phyloP scores from a whole-genome alignment of 164 flowering plant genomes.

The Paratinospora sagittata region DNA sequence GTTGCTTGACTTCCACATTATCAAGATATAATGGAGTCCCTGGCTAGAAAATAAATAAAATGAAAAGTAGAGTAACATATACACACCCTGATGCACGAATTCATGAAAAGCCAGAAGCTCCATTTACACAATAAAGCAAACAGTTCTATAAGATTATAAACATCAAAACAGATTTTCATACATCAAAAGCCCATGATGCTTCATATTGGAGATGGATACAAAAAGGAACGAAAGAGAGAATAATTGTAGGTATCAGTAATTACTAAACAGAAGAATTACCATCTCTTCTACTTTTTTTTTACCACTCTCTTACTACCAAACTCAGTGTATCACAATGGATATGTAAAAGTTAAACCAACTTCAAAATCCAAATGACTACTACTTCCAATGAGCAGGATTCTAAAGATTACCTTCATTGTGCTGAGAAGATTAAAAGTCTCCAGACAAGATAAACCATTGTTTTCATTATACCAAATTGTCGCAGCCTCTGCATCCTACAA shows the following conservation, averaged over 20 bases:
- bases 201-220: neutral
- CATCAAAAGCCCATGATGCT: neutral
- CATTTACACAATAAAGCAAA: neutral
- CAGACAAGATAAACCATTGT: constrained; percentile 31
- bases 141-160: neutral
- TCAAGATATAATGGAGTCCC: constrained; percentile 48
- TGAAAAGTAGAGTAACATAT: neutral
- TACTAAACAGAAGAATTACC: no score
- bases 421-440: constrained; percentile 40
- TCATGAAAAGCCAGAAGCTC: neutral
- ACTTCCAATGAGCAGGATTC: neutral
- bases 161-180: neutral
- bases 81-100: neutral
- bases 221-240: no score
- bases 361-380: no score
- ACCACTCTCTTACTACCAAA: no score
- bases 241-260: no score
- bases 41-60: constrained; percentile 26
- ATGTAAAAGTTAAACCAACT: neutral
- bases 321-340: neutral
- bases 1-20: constrained; percentile 58
- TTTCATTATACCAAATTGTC: constrained; percentile 30
- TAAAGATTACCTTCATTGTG: constrained; percentile 46
- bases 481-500: constrained; percentile 59
- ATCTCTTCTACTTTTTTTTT: no score